Conservation (phyloP, 1,139 yeast genomes). For the Candida mesenterica region DNA sequence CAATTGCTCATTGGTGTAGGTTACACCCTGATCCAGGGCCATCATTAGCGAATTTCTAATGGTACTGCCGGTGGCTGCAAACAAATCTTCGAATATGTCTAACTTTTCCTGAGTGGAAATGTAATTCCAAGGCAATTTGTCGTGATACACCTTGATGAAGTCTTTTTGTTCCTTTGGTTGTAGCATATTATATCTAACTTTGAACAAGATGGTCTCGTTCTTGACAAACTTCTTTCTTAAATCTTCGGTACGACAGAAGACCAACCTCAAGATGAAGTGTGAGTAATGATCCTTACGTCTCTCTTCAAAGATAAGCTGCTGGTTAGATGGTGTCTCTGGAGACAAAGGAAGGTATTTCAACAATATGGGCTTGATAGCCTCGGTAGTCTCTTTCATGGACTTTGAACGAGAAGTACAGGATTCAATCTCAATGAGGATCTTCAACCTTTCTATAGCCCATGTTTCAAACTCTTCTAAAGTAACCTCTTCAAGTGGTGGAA, state of each 20-base stretch:
- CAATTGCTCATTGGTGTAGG: conserved; percentile 43
- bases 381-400: conserved; percentile 62
- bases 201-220: conserved; percentile 74
- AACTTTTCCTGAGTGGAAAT: conserved; percentile 63
- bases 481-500: conserved; percentile 80
- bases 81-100: conserved; percentile 49
- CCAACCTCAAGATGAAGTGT: conserved; percentile 82
- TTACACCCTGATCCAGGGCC: conserved; percentile 26
- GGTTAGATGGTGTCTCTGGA: conserved; percentile 31
- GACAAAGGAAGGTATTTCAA: conserved; percentile 65
- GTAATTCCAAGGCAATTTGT: conserved; percentile 68
- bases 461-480: conserved; percentile 88
- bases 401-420: conserved; percentile 68
- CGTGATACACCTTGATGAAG: conserved; percentile 55
- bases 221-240: conserved; percentile 73
- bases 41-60: conserved; percentile 30
- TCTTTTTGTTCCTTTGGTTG: conserved; percentile 69
- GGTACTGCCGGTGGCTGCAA: conserved; percentile 47
- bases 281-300: conserved; percentile 89
- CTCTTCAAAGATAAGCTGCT: conserved; percentile 40
- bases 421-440: conserved; percentile 81
- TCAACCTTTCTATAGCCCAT: conserved; percentile 93
- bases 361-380: conserved; percentile 62
- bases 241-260: conserved; percentile 89
- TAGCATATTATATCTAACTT: conserved; percentile 63